phyloP scores from a whole-genome alignment of 768 basidiomycete species.

The Postia placenta region DNA sequence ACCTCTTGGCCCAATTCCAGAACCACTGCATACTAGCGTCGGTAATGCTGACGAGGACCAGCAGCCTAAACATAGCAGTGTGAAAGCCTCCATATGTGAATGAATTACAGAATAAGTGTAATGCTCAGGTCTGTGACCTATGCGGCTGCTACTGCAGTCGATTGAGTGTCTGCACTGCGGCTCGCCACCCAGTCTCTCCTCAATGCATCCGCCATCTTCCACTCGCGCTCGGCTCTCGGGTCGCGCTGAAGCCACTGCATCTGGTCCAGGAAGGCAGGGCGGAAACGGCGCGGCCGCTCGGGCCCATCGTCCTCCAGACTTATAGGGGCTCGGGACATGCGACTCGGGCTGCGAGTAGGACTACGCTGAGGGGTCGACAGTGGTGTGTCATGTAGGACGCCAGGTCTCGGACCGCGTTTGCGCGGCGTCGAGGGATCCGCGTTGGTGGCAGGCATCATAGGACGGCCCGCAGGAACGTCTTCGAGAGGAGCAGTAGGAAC shows the following conservation, averaged over 20 bases:
- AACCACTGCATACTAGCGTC: no score
- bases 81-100: no score
- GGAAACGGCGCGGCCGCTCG: constrained; percentile 10
- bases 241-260: constrained; percentile 22
- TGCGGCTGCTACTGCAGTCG: no score
- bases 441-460: constrained; percentile 2
- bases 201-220: constrained; percentile 1
- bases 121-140: no score
- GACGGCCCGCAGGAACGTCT: no score
- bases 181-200: neutral
- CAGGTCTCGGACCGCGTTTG: neutral
- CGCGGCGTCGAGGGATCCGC: constrained; percentile 9
- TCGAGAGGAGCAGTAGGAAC: neutral
- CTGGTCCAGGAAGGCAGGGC: constrained; percentile 19
- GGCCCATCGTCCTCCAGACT: constrained; percentile 12
- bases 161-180: neutral
- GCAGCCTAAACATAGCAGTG: no score
- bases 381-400: neutral
- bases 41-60: no score
- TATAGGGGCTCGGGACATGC: neutral
- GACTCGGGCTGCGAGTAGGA: neutral
- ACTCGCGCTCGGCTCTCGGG: constrained; percentile 14
- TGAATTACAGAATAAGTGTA: no score
- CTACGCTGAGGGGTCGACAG: neutral
- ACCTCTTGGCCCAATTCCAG: no score